Percentiles rank a stretch among this genome's conserved stretches.
phyloP scores from a whole-genome alignment of 305 asterid species.

The Striga hermonthica region DNA sequence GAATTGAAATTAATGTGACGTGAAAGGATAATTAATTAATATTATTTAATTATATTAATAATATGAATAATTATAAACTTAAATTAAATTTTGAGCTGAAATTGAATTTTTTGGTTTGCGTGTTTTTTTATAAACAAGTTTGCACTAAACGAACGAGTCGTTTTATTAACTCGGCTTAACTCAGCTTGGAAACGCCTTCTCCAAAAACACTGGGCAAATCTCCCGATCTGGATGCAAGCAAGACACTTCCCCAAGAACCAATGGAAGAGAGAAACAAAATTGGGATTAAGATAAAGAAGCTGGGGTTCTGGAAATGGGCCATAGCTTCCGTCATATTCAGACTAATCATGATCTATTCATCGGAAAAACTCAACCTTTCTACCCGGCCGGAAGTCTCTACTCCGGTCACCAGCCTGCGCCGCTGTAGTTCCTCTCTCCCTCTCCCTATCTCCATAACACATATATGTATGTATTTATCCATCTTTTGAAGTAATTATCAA shows the following conservation, averaged over 20 bases:
- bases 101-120: too few species aligned
- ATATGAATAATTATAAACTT: too few species aligned
- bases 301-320: slow-evolving; percentile 86
- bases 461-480: background rate
- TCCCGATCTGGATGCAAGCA: slow-evolving; percentile 34
- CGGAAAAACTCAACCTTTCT: slow-evolving; percentile 69
- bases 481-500: background rate
- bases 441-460: background rate
- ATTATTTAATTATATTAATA: too few species aligned
- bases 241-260: slow-evolving; percentile 10
- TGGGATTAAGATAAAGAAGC: slow-evolving; percentile 30
- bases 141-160: too few species aligned
- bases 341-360: slow-evolving; percentile 58
- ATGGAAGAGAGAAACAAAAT: slow-evolving; percentile 39
- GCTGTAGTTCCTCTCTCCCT: slow-evolving; percentile 46
- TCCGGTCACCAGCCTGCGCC: slow-evolving; percentile 92
- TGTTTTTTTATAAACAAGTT: too few species aligned
- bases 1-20: too few species aligned
- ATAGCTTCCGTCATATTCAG: slow-evolving; percentile 58
- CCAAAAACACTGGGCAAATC: slow-evolving; percentile 9
- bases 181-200: too few species aligned
- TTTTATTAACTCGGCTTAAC: too few species aligned
- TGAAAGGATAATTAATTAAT: too few species aligned
- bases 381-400: slow-evolving; percentile 96
- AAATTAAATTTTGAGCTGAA: too few species aligned